A percentile compares a stretch with the other conserved stretches of the same genome.
Evolutionary conservation across 2,329 filamentous ascomycete genomes (phyloP).

Genomic region (Periglandula ipomoeae): DNA sequence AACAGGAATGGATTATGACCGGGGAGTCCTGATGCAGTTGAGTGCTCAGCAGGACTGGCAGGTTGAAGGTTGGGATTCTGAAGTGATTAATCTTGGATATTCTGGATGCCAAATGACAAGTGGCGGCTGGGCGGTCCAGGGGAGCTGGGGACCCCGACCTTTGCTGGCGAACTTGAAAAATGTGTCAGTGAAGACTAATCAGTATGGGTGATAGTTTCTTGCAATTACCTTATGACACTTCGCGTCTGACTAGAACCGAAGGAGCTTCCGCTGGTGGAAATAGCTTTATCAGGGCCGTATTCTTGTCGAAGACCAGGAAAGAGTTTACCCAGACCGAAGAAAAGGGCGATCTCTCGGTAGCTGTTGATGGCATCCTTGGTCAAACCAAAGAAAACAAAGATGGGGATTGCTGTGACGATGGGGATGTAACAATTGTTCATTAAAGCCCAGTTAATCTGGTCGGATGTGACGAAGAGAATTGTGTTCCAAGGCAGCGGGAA

Average conservation of each 20-base stretch:
- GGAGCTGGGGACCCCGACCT: constrained; percentile 9
- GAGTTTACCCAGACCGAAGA: constrained; percentile 31
- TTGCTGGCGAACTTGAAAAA: neutral
- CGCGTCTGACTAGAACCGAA: constrained; percentile 14
- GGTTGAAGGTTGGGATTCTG: constrained; percentile 3
- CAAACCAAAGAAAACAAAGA: constrained; percentile 47
- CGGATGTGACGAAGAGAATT: constrained; percentile 36
- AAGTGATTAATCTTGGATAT: constrained; percentile 11
- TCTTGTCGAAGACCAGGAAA: constrained; percentile 33
- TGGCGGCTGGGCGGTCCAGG: constrained; percentile 12
- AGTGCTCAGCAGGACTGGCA: neutral
- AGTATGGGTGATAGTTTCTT: neutral
- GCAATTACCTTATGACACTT: constrained; percentile 14
- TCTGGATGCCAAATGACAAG: constrained; percentile 10
- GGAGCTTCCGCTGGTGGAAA: constrained; percentile 11
- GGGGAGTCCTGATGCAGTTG: neutral
- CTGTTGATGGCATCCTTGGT: constrained; percentile 43
- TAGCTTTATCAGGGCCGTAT: constrained; percentile 26
- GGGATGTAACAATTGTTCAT: constrained; percentile 40
- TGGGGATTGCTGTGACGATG: constrained; percentile 35
- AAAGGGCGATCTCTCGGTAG: constrained; percentile 33
- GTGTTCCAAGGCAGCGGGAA: constrained; percentile 35
- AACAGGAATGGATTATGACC: constrained; percentile 25
- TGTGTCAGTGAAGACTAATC: neutral
- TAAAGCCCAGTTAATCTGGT: constrained; percentile 26